Percentiles rank a stretch among this genome's conserved stretches.
Conservation (phyloP, 148 eudicot species). For the Cornus suecica region DNA sequence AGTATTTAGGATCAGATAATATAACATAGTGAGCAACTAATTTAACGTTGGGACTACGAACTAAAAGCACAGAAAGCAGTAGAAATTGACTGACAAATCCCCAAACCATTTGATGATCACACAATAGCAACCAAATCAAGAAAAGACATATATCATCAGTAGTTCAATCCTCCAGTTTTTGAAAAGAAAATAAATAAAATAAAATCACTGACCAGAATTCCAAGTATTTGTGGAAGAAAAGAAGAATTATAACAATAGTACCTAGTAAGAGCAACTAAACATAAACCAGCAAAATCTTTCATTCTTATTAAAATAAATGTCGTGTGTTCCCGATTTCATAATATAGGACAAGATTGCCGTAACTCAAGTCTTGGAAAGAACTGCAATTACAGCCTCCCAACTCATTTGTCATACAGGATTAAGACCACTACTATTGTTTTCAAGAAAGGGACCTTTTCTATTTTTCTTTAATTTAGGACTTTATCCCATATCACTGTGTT, state of each 20-base stretch:
- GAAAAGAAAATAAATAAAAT: too few species aligned
- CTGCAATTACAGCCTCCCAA: background rate
- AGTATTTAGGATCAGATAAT: constrained; percentile 13
- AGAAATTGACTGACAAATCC: background rate
- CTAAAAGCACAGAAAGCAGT: background rate
- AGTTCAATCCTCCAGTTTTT: background rate
- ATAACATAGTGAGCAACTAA: background rate
- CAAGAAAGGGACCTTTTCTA: background rate
- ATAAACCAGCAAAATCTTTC: background rate
- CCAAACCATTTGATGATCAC: background rate
- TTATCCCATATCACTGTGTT: background rate
- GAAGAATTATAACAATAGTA: background rate
- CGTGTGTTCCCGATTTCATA: background rate
- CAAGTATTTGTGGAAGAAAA: background rate
- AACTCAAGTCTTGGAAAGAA: background rate
- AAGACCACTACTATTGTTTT: background rate
- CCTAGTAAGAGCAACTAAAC: background rate
- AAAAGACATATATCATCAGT: background rate
- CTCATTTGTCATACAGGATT: background rate
- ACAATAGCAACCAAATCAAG: background rate
- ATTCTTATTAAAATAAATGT: background rate
- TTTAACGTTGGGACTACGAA: background rate
- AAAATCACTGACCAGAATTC: background rate
- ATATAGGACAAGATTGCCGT: background rate
- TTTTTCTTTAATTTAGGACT: background rate